Conservation (phyloP, 2,329 filamentous ascomycete genomes). For the Aspergillus clavatus region DNA sequence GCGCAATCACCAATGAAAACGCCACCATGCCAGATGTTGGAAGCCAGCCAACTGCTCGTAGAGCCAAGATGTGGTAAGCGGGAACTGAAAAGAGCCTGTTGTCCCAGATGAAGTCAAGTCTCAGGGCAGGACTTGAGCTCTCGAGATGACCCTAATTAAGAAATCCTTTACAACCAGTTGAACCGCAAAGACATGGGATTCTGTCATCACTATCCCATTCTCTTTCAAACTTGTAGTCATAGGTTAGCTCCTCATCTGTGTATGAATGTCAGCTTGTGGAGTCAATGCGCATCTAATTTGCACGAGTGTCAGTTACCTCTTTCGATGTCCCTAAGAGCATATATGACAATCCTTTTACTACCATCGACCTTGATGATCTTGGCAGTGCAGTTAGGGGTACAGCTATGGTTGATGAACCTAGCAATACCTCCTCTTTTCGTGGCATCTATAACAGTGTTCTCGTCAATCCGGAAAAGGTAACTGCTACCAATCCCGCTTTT, state of each 20-base stretch:
- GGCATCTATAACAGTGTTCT: slow-evolving; percentile 94
- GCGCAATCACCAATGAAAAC: slow-evolving; percentile 11
- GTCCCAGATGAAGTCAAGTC: slow-evolving; percentile 1
- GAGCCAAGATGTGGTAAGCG: background rate
- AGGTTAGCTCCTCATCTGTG: slow-evolving; percentile 94
- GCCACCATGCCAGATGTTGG: slow-evolving; percentile 5
- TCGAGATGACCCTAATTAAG: slow-evolving; percentile 64
- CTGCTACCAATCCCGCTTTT: slow-evolving; percentile 96
- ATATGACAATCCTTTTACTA: slow-evolving; percentile 97
- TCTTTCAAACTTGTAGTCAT: slow-evolving; percentile 99
- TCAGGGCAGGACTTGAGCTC: background rate
- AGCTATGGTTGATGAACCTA: slow-evolving; percentile 96
- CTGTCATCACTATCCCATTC: slow-evolving; percentile 92
- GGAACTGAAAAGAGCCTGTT: background rate
- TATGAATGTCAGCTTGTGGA: slow-evolving; percentile 9
- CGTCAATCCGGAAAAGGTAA: slow-evolving; percentile 96
- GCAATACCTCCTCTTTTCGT: slow-evolving; percentile 98
- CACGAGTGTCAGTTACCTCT: slow-evolving; percentile 61
- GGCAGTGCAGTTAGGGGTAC: slow-evolving; percentile 95
- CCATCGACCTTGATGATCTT: slow-evolving; percentile 99
- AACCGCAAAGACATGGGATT: slow-evolving; percentile 95
- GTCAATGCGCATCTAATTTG: background rate
- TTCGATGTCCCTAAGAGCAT: slow-evolving; percentile 89
- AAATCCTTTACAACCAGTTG: slow-evolving; percentile 95
- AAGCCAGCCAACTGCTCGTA: background rate